Base-by-base conservation (phyloP, 1,284 basidiomycete species). In the Papiliotrema terrestris region DNA sequence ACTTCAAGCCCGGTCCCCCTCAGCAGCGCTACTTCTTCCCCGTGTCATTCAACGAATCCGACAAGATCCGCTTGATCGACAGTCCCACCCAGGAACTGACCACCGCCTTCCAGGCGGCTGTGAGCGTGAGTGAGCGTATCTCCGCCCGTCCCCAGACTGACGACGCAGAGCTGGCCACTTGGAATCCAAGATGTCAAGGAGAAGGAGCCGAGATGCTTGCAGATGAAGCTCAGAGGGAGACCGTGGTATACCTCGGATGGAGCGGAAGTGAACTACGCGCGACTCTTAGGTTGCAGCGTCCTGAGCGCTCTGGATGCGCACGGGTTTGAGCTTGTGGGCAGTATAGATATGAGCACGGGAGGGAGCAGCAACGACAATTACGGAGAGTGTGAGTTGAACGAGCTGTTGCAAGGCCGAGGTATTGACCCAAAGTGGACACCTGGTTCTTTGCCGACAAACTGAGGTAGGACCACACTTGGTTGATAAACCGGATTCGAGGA, bases 61-160 rank as follows among this genome's bases (percentile, higher is more conserved):
- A 75, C 51, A 73, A 73, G 63, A 59, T 75, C 23, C 61, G 73
- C n/a, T 52, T 75, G 19, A 73, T 75, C 19, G 73, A 75, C 53
- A 52, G 65, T 36, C 72, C 73, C 2, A 60, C 64, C 47, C 59
- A 56, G 2, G 41, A 36, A 11, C 54, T 66, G 15, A 62, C 55
- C 49, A 39, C 61, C 23, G 65, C 66, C 4, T 73, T 75, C 41
- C 52, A 62, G 8, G 39, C 48, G 17, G 65, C 66, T 41, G 56
- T 72, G 4, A 42, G 51, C 17, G 71, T 74, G 56, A 61, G 69
- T 62, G n/a, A 35, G 29, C n/a, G 13, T 4, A n/a, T 55, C 19
- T 45, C 32, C 19, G 17, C 36, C 36, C 9, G 13, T 4, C 23
- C 25, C 11, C 17, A 13, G 52, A 23, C 37, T 39, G n/a, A 3